Conservation (phyloP, 2,329 filamentous ascomycete genomes). For the Mycosphaerella sp. region DNA sequence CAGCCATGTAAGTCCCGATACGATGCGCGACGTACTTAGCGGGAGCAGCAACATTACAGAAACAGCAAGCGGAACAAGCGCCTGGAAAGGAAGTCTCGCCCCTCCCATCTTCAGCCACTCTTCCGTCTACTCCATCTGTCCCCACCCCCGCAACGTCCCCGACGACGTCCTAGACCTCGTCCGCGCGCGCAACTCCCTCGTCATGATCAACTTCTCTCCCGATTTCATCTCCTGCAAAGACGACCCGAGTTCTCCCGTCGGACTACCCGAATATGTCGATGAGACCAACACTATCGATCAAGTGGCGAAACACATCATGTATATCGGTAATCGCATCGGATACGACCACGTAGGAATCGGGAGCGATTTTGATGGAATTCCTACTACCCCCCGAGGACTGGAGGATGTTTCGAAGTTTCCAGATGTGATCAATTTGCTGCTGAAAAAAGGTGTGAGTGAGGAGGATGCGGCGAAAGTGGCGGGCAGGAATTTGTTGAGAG, state of each 20-base stretch:
- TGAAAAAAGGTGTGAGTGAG: conserved; percentile 68
- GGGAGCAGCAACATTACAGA: too few species aligned
- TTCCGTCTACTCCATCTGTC: conserved; percentile 72
- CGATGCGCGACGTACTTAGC: conserved; percentile 76
- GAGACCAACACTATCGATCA: conserved; percentile 67
- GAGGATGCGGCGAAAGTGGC: conserved; percentile 67
- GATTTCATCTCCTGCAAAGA: conserved; percentile 71
- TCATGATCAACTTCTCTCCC: conserved; percentile 88
- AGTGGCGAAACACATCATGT: conserved; percentile 70
- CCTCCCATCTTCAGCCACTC: conserved; percentile 88
- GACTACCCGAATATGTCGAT: conserved; percentile 61
- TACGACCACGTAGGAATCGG: conserved; percentile 85
- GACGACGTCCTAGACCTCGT: conserved; percentile 76
- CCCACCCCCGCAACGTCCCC: conserved; percentile 84
- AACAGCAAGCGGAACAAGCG: conserved; percentile 37
- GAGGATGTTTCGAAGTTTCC: conserved; percentile 84
- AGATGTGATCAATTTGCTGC: conserved; percentile 66
- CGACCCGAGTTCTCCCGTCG: conserved; percentile 49
- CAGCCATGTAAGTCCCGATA: conserved; percentile 70
- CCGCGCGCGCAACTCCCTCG: conserved; percentile 63
- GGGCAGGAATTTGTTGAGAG: conserved; percentile 73
- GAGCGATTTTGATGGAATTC: conserved; percentile 81
- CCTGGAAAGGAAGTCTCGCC: conserved; percentile 66
- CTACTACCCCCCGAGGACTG: conserved; percentile 60
- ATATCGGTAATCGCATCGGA: conserved; percentile 78